Conservation (phyloP, 108 stramenopile species). For the Skeletonema marinoi region DNA sequence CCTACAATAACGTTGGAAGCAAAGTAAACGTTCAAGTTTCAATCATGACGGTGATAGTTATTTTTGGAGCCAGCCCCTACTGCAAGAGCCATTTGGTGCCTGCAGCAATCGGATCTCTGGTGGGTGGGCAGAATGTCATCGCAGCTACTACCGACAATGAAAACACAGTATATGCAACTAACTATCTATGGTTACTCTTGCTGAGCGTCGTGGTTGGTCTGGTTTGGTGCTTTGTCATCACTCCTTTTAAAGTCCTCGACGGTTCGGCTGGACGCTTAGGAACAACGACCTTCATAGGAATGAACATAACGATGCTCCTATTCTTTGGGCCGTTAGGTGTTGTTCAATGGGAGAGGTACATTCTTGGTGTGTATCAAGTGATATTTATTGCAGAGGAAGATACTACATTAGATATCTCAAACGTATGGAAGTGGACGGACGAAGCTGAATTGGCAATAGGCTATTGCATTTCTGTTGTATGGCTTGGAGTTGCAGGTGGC, state of each 20-base stretch:
- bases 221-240: conserved; percentile 36
- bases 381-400: conserved; percentile 49
- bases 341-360: conserved; percentile 57
- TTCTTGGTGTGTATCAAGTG: conserved; percentile 42
- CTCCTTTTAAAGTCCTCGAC: conserved; percentile 25
- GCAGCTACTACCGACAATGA: conserved; percentile 19
- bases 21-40: conserved; percentile 50
- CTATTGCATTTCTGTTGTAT: conserved; percentile 38
- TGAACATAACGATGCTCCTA: conserved; percentile 46
- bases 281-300: conserved; percentile 54
- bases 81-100: conserved; percentile 32
- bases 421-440: conserved; percentile 44
- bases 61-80: conserved; percentile 47
- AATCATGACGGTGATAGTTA: conserved; percentile 52
- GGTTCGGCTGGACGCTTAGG: conserved; percentile 52
- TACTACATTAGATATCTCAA: conserved; percentile 1
- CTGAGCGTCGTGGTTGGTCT: conserved; percentile 28
- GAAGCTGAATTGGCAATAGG: conserved; percentile 51
- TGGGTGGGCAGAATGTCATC: conserved; percentile 60
- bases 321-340: conserved; percentile 46
- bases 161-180: conserved; percentile 1
- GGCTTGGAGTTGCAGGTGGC: conserved; percentile 37
- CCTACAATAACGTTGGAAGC: conserved; percentile 29
- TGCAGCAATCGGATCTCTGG: conserved; percentile 49
- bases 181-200: conserved; percentile 47